Conservation (phyloP, 2,329 filamentous ascomycete species). For the Diaporthe capsici region DNA sequence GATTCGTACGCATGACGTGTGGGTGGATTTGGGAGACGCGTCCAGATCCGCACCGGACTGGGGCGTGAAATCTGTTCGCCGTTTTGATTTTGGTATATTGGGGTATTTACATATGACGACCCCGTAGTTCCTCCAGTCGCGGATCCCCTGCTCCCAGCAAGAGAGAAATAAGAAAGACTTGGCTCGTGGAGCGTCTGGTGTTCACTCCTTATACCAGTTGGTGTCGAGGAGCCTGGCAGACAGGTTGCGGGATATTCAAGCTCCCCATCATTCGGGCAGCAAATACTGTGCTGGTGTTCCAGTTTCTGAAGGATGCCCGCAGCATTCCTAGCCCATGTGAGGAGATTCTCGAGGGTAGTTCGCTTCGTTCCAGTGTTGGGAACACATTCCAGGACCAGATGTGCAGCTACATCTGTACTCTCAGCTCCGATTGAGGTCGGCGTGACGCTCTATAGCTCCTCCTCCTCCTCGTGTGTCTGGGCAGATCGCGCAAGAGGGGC, state of each 20-base stretch:
- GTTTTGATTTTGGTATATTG: constrained; percentile 38
- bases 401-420: not conserved
- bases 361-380: not conserved
- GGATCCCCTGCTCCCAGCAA: not conserved
- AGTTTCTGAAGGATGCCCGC: not conserved
- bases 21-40: not conserved
- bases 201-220: not conserved
- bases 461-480: constrained; percentile 4
- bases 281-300: not conserved
- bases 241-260: not conserved
- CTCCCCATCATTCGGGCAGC: not conserved
- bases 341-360: not conserved
- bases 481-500: not conserved
- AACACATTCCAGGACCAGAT: not conserved
- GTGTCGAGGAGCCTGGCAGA: no score
- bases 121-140: not conserved
- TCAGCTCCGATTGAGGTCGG: not conserved
- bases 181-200: not conserved
- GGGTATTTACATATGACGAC: constrained; percentile 32
- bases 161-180: not conserved
- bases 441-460: constrained; percentile 8
- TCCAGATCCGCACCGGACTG: not conserved
- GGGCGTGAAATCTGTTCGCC: constrained; percentile 39
- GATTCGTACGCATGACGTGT: not conserved
- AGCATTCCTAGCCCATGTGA: not conserved